Conservation (phyloP, 176 grass and related monocot species). For the Bolboschoenus planiculmis region DNA sequence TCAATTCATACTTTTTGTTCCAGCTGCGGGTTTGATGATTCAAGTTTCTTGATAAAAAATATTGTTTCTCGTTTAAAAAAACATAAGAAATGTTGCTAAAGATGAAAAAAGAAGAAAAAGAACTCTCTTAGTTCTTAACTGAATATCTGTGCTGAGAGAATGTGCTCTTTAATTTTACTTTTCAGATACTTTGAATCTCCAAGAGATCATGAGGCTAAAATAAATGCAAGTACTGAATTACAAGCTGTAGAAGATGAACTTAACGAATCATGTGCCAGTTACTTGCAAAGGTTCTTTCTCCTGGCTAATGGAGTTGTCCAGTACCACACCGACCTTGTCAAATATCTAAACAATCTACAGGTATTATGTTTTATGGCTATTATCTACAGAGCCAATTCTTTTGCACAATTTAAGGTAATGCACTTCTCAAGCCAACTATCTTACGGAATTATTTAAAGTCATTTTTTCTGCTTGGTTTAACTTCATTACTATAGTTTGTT, state of each 20-base stretch:
- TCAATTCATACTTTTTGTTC: not conserved
- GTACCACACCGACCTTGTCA: slow-evolving; percentile 53
- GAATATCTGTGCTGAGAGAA: not conserved
- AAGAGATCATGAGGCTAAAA: slow-evolving; percentile 48
- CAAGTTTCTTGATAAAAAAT: too few species aligned
- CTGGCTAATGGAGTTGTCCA: slow-evolving; percentile 47
- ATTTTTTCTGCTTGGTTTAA: not conserved
- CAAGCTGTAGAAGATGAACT: slow-evolving; percentile 62
- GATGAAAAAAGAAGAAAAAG: not conserved
- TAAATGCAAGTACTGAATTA: slow-evolving; percentile 40
- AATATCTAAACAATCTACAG: slow-evolving; percentile 56
- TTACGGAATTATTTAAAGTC: too few species aligned
- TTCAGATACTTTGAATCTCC: slow-evolving; percentile 64
- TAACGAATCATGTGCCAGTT: slow-evolving; percentile 49
- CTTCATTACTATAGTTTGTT: not conserved
- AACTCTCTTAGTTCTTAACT: not conserved
- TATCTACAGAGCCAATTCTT: not conserved
- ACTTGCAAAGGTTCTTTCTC: slow-evolving; percentile 59
- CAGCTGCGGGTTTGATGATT: not conserved
- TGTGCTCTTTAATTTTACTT: not conserved
- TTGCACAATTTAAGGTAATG: not conserved
- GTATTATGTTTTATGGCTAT: slow-evolving; percentile 17
- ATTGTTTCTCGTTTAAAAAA: not conserved
- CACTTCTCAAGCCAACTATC: not conserved
- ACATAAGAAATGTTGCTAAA: not conserved